Evolutionary conservation across 495 filamentous ascomycete genomes (phyloP).

Genomic region (Annulohypoxylon nitens): DNA sequence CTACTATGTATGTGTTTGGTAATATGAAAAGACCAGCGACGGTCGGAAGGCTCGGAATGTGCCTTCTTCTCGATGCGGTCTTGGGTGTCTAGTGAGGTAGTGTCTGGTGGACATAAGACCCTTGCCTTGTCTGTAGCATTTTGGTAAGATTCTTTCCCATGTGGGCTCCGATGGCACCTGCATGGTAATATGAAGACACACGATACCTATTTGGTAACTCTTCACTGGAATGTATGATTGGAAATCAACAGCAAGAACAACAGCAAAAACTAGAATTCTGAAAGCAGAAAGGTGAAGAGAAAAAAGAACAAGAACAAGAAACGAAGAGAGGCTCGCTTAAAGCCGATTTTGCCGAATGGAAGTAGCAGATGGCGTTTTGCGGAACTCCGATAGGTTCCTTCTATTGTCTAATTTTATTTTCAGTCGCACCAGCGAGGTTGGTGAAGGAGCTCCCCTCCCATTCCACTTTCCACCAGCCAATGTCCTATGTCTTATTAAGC

Average conservation of each 20-base stretch:
- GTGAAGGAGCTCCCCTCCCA: conserved; percentile 2
- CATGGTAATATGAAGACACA: conserved; percentile 7
- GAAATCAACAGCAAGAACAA: background rate
- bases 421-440: conserved; percentile 11
- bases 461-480: conserved; percentile 2
- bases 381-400: conserved; percentile 16
- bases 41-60: conserved; percentile 40
- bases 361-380: background rate
- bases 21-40: conserved; percentile 4
- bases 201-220: background rate
- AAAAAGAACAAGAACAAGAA: background rate
- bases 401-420: conserved; percentile 14
- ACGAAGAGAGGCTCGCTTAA: background rate
- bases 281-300: background rate
- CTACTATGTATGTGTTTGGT: conserved; percentile 4
- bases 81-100: background rate
- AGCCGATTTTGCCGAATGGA: background rate
- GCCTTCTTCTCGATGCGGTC: conserved; percentile 13
- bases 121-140: conserved; percentile 21
- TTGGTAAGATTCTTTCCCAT: conserved; percentile 20
- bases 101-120: conserved; percentile 13
- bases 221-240: background rate
- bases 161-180: conserved; percentile 22
- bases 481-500: conserved; percentile 26
- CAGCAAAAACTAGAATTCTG: background rate